Evolutionary conservation across 805 yeast genomes (phyloP), one percentile per base, ranked within the genome.

Genomic region (Blastobotrys americana): DNA sequence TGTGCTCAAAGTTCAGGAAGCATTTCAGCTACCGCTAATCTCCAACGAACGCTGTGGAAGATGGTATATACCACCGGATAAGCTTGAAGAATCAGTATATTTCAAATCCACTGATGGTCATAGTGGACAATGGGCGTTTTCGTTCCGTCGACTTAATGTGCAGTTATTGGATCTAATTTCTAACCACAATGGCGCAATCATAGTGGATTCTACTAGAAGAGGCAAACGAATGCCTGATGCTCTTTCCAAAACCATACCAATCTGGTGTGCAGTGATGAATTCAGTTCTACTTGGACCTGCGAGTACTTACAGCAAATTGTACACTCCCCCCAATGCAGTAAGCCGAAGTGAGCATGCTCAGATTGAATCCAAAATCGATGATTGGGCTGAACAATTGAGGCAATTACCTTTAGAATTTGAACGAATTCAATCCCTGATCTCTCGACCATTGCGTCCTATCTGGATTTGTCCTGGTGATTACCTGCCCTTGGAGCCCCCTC

Each of bases 81-180:
- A 52, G 0, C 66, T 63, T 19, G 37, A 44, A 0, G 77, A 73
- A 3, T 69, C 81, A 0, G 75, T 80, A 15, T 87, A 88, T 56
- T 88, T 88, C 66, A 88, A 88, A 57, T 83, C 94, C 20, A 88
- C 96, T 0, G 96, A 88, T 64, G 97, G 97, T 0, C 97, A 88
- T 56, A 78, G 77, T 0, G 73, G 74, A 44, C 80, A 84, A 51
- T 88, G 96, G 96, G 71, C 73, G 25, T 87, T 88, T 55, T 80
- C 86, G 27, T 61, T 77, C 15, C 68, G 94, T 41, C 64, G 97
- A 37, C 64, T 87, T 33, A 88, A 88, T 60, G 66, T 84, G 46
- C 95, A 87, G 56, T 58, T 88, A 2, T 55, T 87, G 2, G 75
- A 77, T 0, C 39, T 74, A 0, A 55, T 85, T 0, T 54, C 54